Evolutionary conservation across 768 basidiomycete genomes (phyloP), one percentile per base, ranked within the genome.

Genomic region (Rhizopogon salebrosus): DNA sequence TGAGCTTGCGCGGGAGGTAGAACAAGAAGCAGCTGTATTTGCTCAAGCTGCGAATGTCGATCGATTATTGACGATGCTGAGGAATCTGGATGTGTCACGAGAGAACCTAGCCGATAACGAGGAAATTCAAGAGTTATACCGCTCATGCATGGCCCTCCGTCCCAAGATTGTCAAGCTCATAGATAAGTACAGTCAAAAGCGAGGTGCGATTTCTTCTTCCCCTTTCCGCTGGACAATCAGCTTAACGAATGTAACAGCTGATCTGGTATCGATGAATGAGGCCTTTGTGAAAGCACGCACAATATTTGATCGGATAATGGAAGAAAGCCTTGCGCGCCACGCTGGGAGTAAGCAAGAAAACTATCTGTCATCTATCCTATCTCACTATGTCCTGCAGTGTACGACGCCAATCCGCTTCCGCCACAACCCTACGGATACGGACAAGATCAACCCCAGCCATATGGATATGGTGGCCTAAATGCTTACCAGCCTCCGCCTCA

Each of bases 121-220:
- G 57, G 94, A 95, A 63, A 85, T 97, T 46, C 82, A 84, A 78
- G 93, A 97, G 67, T 67, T 98, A 48, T 98, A 98, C 69, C 82
- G 93, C 39, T 83, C 85, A 22, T 87, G 88, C 61, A 94, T 98
- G 85, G 79, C 85, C 3, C 70, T 97, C 37, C 79, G 95, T 41
- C 94, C 94, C 6, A 95, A 93, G 76, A 95, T 98, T 57, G 94
- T 97, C 56, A 93, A 94, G 63, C 71, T 98, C 50, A 97, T 98
- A 57, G 93, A 97, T 66, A 97, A 94, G 73, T 98, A 98, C 64
- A 93, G 88, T 60, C 93, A 95, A 74, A 97, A 98, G 73, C 78
- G 93, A 70, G 80, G 77, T 81, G 50, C 49, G 70, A 27, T 29
- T 31, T 18, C 16, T 49, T 49, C 41, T 57, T 45, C 0, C 35